These are phyloP conservation scores for Pseudohalonectria lignicola DNA, from an alignment of 2,329 filamentous ascomycete species.

Conservation along the genomic window DNA sequence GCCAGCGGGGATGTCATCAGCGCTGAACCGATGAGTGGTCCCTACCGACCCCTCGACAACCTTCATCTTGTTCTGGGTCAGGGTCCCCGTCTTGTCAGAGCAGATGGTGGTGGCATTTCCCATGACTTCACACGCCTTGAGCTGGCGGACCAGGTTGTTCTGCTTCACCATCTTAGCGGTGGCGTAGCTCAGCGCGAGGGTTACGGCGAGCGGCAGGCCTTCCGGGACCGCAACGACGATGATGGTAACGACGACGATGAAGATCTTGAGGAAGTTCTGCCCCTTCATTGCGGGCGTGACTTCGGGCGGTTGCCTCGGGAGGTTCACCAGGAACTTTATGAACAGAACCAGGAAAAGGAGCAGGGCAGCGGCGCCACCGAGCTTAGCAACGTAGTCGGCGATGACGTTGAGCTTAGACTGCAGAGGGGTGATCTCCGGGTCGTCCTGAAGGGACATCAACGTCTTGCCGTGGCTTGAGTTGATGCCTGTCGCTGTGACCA, in stretches of 20 bases:
- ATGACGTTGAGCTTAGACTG: slow-evolving; percentile 67
- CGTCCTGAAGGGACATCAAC: slow-evolving; percentile 61
- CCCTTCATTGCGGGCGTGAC: slow-evolving; percentile 61
- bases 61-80: slow-evolving; percentile 59
- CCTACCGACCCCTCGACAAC: slow-evolving; percentile 50
- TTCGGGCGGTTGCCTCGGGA: slow-evolving; percentile 37
- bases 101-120: slow-evolving; percentile 64
- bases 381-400: slow-evolving; percentile 67
- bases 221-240: slow-evolving; percentile 73
- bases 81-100: slow-evolving; percentile 55
- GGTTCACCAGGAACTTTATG: slow-evolving; percentile 69
- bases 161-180: slow-evolving; percentile 69
- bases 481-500: slow-evolving; percentile 63
- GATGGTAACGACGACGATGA: slow-evolving; percentile 70
- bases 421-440: slow-evolving; percentile 64
- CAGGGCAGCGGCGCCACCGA: slow-evolving; percentile 66
- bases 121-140: slow-evolving; percentile 74
- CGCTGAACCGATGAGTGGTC: slow-evolving; percentile 41
- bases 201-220: slow-evolving; percentile 68
- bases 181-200: slow-evolving; percentile 64
- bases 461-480: slow-evolving; percentile 69
- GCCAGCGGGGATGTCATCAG: slow-evolving; percentile 15
- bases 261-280: slow-evolving; percentile 64
- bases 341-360: slow-evolving; percentile 76
- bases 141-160: slow-evolving; percentile 65